Conservation (phyloP, 2,329 filamentous ascomycete species). For the Aspergillus fijiensis region DNA sequence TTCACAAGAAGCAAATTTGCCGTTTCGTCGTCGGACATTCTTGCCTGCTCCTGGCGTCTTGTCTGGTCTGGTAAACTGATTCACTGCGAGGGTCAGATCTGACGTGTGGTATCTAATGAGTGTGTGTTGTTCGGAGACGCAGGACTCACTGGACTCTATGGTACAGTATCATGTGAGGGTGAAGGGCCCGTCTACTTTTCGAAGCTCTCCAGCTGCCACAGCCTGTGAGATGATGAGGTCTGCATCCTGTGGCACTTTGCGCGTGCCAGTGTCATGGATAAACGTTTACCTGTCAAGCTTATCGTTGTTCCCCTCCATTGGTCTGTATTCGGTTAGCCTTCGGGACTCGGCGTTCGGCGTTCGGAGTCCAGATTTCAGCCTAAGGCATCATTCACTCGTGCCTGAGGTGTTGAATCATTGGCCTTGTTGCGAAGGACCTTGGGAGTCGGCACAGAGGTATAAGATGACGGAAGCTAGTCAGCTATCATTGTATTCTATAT, state of each 20-base stretch:
- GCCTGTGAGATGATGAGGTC: too few species aligned
- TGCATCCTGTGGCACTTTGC: too few species aligned
- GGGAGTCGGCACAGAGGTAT: neutral
- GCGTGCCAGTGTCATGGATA: neutral
- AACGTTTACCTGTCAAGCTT: neutral
- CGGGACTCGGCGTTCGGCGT: conserved; percentile 2
- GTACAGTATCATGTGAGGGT: too few species aligned
- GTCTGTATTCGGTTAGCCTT: neutral
- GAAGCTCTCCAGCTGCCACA: too few species aligned
- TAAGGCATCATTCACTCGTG: neutral
- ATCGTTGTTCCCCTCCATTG: neutral
- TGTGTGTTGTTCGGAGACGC: neutral
- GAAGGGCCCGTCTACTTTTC: too few species aligned
- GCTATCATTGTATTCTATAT: too few species aligned
- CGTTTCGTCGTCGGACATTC: conserved; percentile 30
- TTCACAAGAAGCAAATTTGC: conserved; percentile 34
- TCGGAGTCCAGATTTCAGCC: neutral
- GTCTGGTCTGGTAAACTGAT: neutral
- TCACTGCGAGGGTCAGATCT: neutral
- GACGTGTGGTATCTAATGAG: neutral
- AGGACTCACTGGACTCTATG: too few species aligned
- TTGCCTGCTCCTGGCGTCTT: neutral
- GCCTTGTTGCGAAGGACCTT: neutral
- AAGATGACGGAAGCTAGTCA: too few species aligned
- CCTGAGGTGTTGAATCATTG: neutral